Evolutionary conservation across 2,329 filamentous ascomycete species (phyloP).

Genomic region (Hypoxylon sp.): DNA sequence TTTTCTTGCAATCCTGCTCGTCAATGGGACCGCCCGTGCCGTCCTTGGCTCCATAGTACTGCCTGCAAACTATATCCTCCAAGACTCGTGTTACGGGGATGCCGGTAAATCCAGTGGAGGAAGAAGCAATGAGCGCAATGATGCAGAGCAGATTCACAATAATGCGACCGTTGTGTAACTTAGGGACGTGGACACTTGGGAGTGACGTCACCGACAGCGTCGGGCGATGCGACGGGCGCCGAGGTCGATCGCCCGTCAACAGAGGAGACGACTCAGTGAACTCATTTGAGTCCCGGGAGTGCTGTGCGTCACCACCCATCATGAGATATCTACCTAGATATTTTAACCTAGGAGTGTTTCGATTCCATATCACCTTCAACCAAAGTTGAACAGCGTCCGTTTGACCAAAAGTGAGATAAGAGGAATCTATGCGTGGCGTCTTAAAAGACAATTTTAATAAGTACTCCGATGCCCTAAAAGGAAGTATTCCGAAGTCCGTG

Average conservation of each 20-base stretch:
- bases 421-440: conserved; percentile 6
- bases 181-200: conserved; percentile 45
- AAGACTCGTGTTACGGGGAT: conserved; percentile 56
- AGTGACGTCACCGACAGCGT: conserved; percentile 48
- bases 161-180: conserved; percentile 46
- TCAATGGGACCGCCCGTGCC: conserved; percentile 51
- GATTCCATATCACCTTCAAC: conserved; percentile 2
- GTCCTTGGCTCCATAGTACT: conserved; percentile 52
- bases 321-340: background rate
- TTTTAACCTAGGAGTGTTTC: background rate
- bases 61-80: conserved; percentile 58
- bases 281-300: conserved; percentile 24
- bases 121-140: conserved; percentile 54
- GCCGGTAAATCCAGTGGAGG: conserved; percentile 51
- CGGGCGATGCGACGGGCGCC: conserved; percentile 41
- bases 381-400: background rate
- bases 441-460: background rate
- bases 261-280: conserved; percentile 36
- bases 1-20: conserved; percentile 56
- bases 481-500: conserved; percentile 34
- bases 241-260: conserved; percentile 24
- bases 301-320: conserved; percentile 26
- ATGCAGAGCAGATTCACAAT: conserved; percentile 55
- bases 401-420: conserved; percentile 12
- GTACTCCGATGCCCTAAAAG: conserved; percentile 20